Conservation (phyloP, 1,284 basidiomycete species). For the Thelephora terrestris region DNA sequence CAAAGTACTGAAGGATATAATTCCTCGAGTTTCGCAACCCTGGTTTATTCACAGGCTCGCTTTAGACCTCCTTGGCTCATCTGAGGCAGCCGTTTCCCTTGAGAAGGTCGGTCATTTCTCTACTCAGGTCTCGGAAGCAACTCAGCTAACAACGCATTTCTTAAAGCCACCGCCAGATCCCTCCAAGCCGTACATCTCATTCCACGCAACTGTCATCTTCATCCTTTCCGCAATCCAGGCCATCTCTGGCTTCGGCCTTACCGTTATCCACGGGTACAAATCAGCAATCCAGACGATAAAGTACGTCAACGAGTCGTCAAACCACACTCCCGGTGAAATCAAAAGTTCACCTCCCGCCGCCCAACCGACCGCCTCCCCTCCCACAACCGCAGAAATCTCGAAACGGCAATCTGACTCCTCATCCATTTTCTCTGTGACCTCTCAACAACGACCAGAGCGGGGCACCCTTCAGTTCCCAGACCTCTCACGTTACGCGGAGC, state of each 20-base stretch:
- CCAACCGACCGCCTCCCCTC: slow-evolving; percentile 6
- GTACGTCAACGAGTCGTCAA: slow-evolving; percentile 40
- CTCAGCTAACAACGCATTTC: slow-evolving; percentile 7
- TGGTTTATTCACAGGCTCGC: slow-evolving; percentile 71
- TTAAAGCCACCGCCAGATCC: slow-evolving; percentile 12
- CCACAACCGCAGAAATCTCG: background rate
- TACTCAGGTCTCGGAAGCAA: slow-evolving; percentile 1
- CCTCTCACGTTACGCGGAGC: slow-evolving; percentile 20
- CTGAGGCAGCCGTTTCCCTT: slow-evolving; percentile 18
- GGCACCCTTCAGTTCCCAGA: background rate
- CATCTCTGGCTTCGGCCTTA: slow-evolving; percentile 56
- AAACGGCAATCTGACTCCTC: background rate
- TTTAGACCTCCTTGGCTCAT: slow-evolving; percentile 47
- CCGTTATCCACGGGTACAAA: slow-evolving; percentile 59
- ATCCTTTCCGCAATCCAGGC: slow-evolving; percentile 64
- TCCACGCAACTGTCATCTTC: slow-evolving; percentile 53
- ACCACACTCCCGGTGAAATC: slow-evolving; percentile 4
- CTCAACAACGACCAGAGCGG: background rate
- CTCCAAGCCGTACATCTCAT: slow-evolving; percentile 29
- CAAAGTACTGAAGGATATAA: slow-evolving; percentile 54
- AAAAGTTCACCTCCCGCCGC: slow-evolving; percentile 8
- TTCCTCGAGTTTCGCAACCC: slow-evolving; percentile 64
- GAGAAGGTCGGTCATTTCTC: slow-evolving; percentile 8
- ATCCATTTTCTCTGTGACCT: slow-evolving; percentile 1
- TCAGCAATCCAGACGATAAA: slow-evolving; percentile 53